phyloP scores from a whole-genome alignment of 768 basidiomycete species.

The Piloderma croceum region DNA sequence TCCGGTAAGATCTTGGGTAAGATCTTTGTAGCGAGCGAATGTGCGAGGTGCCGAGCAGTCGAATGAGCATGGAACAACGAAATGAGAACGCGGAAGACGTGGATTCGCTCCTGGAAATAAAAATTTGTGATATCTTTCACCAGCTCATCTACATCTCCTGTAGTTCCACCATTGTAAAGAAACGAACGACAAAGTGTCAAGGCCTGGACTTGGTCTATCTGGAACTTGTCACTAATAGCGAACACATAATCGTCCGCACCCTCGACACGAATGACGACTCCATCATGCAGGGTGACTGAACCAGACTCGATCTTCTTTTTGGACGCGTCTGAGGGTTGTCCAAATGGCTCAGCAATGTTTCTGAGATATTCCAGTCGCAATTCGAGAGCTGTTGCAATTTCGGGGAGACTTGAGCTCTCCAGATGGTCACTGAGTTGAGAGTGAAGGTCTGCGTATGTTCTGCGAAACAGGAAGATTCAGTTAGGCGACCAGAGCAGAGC shows the following conservation, averaged over 20 bases:
- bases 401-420: conserved; percentile 53
- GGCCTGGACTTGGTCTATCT: conserved; percentile 79
- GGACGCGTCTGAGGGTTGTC: conserved; percentile 62
- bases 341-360: conserved; percentile 59
- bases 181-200: conserved; percentile 71
- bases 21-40: conserved; percentile 47
- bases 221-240: conserved; percentile 66
- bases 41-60: conserved; percentile 47
- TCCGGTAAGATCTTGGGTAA: conserved; percentile 61
- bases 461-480: conserved; percentile 18
- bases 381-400: conserved; percentile 52
- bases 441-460: conserved; percentile 64
- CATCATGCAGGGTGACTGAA: conserved; percentile 63
- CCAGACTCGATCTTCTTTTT: conserved; percentile 62
- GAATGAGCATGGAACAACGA: conserved; percentile 71
- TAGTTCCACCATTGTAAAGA: conserved; percentile 63
- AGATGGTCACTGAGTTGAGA: conserved; percentile 50
- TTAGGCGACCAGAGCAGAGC: conserved; percentile 3
- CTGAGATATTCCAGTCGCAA: conserved; percentile 54
- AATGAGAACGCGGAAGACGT: conserved; percentile 60
- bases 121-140: conserved; percentile 72
- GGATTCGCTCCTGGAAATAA: conserved; percentile 77
- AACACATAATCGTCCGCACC: conserved; percentile 62
- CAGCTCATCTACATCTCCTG: conserved; percentile 49
- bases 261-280: conserved; percentile 55